These are phyloP conservation scores for Actinomucor elegans DNA, from an alignment of 371 early-diverging fungal species.

Conservation along the genomic window DNA sequence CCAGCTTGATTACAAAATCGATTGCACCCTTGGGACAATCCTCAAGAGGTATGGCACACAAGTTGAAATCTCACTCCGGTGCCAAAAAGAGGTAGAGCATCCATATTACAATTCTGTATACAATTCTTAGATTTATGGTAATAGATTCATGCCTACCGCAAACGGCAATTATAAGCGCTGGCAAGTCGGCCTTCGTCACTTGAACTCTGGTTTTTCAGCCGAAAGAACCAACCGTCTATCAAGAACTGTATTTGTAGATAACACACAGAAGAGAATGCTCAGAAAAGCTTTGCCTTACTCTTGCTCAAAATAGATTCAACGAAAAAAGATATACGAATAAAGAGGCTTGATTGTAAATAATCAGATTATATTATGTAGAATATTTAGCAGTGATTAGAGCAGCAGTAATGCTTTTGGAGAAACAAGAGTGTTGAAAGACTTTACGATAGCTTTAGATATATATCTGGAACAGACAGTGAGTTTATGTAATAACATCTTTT, in stretches of 20 bases:
- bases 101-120: background rate
- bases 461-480: too few species aligned
- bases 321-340: too few species aligned
- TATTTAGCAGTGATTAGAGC: too few species aligned
- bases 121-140: background rate
- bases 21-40: conserved; percentile 34
- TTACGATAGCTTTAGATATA: too few species aligned
- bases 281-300: conserved; percentile 49
- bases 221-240: conserved; percentile 49
- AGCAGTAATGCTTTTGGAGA: too few species aligned
- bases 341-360: background rate
- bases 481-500: too few species aligned
- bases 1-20: conserved; percentile 17
- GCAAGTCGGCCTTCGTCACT: conserved; percentile 52
- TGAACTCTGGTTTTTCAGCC: conserved; percentile 43
- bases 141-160: conserved; percentile 45
- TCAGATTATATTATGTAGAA: too few species aligned
- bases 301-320: conserved; percentile 14
- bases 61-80: conserved; percentile 53
- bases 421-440: too few species aligned
- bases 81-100: conserved; percentile 45
- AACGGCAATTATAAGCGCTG: conserved; percentile 52
- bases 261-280: conserved; percentile 48
- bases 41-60: conserved; percentile 40
- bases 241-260: conserved; percentile 31